Evolutionary conservation across 257 asterid species (phyloP), one percentile per base, ranked within the genome.

Genomic region (Capsicum chinense): DNA sequence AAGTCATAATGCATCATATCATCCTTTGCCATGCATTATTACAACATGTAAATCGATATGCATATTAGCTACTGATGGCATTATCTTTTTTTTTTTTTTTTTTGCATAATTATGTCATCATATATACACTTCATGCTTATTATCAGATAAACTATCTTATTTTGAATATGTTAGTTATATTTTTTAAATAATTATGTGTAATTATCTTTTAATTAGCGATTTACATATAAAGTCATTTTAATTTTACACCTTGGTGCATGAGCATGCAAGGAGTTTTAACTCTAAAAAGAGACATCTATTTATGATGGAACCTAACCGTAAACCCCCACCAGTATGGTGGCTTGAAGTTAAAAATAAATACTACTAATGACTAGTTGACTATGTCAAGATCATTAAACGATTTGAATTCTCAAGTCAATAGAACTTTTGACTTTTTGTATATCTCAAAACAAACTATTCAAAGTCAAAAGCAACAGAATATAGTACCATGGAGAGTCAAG

Each of bases 391-490:
- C n/a, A 73, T 33, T 64, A 64, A 33, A 64, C n/a, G 47, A 64
- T 52, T 74, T 74, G 47, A 13, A 52, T 21, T 74, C 4, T 74
- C 0, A 21, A 52, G 81, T 76, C 81, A 76, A 76, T 13, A 76
- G 63, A 21, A 47, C 26, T 21, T 68, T 74, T 76, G 81, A 76
- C 63, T 6, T 26, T 52, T 52, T 76, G 48, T 50, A 1, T 14
- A 7, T 76, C 17, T 13, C 15, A 52, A 76, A 21, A 52, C n/a
- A 52, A 21, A 56, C 3, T 5, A 21, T 50, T 76, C 81, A 76
- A 76, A 76, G 81, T 76, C 81, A 76, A 73, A 74, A 76, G 63
- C 21, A 76, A 21, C 63, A 76, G 47, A 76, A 52, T 50, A 52
- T 15, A 21, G 48, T 21, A 52, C 9, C 63, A 4, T 7, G 42